These are phyloP conservation scores for Debaryomyces nepalensis DNA, from an alignment of 1,139 yeast genomes.

Conservation along the genomic window DNA sequence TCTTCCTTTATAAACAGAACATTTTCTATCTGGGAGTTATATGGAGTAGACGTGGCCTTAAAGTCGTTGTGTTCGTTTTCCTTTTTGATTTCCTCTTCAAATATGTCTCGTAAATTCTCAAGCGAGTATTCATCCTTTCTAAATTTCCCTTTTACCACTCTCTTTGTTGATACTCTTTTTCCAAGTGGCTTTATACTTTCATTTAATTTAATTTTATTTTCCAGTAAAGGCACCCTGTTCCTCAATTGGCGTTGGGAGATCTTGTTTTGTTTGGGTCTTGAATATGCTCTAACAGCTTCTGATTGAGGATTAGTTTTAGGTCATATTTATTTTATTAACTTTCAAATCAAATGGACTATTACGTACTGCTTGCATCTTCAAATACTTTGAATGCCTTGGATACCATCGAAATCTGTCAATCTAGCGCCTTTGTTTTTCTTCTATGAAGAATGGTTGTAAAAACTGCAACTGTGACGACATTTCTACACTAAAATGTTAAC, in stretches of 20 bases:
- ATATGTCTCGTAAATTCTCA: conserved; percentile 23
- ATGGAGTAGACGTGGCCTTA: conserved; percentile 18
- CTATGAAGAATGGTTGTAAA: conserved; percentile 9
- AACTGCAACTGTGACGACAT: conserved; percentile 11
- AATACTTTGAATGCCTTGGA: conserved; percentile 10
- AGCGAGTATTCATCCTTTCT: conserved; percentile 21
- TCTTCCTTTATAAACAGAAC: not conserved
- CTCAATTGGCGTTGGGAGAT: not conserved
- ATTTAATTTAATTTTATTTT: not conserved
- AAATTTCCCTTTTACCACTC: conserved; percentile 6
- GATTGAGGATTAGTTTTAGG: not conserved
- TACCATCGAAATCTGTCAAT: conserved; percentile 10
- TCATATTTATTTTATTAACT: not conserved
- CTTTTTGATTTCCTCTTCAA: conserved; percentile 13
- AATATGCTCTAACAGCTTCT: not conserved
- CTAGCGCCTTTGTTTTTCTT: not conserved
- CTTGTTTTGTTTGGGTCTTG: conserved; percentile 2
- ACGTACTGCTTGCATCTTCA: conserved; percentile 13
- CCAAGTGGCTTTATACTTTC: not conserved
- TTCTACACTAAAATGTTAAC: not conserved
- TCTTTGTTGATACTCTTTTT: not conserved
- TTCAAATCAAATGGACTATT: conserved; percentile 5
- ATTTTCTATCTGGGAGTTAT: conserved; percentile 10
- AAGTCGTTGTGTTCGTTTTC: conserved; percentile 9
- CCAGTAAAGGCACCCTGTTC: conserved; percentile 3